phyloP scores from a whole-genome alignment of 768 basidiomycete species.

The Macrocybe gigantea region DNA sequence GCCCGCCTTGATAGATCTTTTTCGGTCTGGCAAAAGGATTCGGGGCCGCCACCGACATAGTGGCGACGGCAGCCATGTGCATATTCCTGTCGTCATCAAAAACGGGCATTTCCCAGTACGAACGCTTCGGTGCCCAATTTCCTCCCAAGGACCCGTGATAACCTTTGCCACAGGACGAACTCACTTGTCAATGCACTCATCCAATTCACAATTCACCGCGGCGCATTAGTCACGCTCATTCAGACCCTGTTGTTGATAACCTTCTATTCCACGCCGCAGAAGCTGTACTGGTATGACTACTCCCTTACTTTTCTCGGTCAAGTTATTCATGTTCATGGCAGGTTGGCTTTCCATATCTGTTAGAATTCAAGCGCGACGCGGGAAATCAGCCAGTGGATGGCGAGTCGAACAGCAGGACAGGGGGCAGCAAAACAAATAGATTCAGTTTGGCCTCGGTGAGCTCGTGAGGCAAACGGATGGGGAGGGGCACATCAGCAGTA shows the following conservation, averaged over 20 bases:
- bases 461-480: too few species aligned
- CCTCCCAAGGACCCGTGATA: neutral
- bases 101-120: constrained; percentile 32
- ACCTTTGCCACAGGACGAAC: constrained; percentile 25
- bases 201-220: constrained; percentile 34
- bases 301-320: neutral
- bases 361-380: too few species aligned
- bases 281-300: constrained; percentile 31
- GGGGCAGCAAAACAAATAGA: too few species aligned
- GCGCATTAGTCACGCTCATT: constrained; percentile 36
- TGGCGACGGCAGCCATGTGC: constrained; percentile 41
- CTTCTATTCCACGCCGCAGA: constrained; percentile 30
- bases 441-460: too few species aligned
- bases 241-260: constrained; percentile 34
- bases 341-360: constrained; percentile 44
- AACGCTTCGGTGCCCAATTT: neutral
- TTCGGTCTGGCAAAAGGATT: constrained; percentile 41
- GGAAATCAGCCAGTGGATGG: too few species aligned
- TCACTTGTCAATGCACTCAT: constrained; percentile 33
- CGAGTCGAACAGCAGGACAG: too few species aligned
- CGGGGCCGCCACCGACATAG: constrained; percentile 34
- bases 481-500: too few species aligned
- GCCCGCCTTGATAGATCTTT: constrained; percentile 25
- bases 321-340: constrained; percentile 7
- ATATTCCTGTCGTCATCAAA: constrained; percentile 27